Base-by-base conservation (phyloP, 441 rosid genomes). In the Kokia cookei region DNA sequence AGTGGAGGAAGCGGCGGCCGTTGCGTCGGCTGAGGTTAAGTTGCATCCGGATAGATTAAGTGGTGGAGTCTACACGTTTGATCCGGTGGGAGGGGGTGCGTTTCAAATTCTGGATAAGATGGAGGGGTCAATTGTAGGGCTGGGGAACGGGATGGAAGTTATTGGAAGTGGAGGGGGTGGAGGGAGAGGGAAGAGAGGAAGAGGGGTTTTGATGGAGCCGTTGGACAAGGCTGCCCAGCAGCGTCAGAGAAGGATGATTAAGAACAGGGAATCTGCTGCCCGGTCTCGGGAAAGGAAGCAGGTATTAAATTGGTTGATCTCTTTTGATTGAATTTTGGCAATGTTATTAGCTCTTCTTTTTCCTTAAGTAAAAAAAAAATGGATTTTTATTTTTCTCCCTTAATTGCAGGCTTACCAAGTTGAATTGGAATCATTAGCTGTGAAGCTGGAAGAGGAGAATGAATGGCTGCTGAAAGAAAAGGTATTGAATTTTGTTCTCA, bases 211-310 rank as follows among this genome's bases (percentile, higher is more conserved):
- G 75, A 75, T 89, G 83, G 94, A 91, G 77, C 90, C 92, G 1
- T 65, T 91, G 83, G 99, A 95, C 71, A 93, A 86, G 84, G 97
- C 89, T 0, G 92, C 93, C 4, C 93, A 89, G 76, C 97, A 95
- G 78, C 87, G 98, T 77, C 99, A 93, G 77, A 86, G 86, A 81
- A 98, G 65, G 65, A 60, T 60, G 65, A 60, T 60, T 27, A 60
- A 60, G 65, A 60, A 60, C 65, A 60, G 65, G 72, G 99, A 95
- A 79, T 93, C 97, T 2, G 98, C 99, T 1, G 98, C 98, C 3
- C 77, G 98, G 81, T 95, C 99, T 2, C 82, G 99, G 81, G 99
- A 91, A 80, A 84, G 99, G 80, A 95, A 95, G 80, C 97, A 90
- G 90, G 97, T 89, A 7, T 3, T 26, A 5, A 35, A 40, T 24